A percentile compares a stretch with the other conserved stretches of the same genome.
Evolutionary conservation across 331 rosid genomes (phyloP).

Genomic region (Telfairia occidentalis): DNA sequence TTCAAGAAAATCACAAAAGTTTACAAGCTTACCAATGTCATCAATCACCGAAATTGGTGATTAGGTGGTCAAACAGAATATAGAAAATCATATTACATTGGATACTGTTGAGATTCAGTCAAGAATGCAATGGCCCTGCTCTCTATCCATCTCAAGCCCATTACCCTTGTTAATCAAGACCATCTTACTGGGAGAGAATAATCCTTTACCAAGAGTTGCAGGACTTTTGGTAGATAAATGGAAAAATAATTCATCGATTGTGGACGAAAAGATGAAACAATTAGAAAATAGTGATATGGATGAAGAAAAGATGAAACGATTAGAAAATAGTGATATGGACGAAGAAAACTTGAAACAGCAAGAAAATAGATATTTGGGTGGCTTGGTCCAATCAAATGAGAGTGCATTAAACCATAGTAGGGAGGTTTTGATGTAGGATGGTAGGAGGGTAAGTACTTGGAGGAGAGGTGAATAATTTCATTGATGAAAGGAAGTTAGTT

Average conservation of each 20-base stretch:
- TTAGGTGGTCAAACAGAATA: background rate
- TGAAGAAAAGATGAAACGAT: too few relatives aligned
- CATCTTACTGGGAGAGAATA: too few relatives aligned
- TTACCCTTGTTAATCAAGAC: too few relatives aligned
- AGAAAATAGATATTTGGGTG: background rate
- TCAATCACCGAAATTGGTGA: background rate
- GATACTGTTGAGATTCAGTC: too few relatives aligned
- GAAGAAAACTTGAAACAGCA: background rate
- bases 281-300: background rate
- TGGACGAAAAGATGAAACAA: too few relatives aligned
- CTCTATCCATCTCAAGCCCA: too few relatives aligned
- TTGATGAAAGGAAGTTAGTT: too few relatives aligned
- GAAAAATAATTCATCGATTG: background rate
- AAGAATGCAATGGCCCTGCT: too few relatives aligned
- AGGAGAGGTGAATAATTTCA: too few relatives aligned
- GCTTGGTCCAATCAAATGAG: background rate
- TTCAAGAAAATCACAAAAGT: background rate
- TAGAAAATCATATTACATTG: too few relatives aligned
- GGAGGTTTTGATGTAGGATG: too few relatives aligned
- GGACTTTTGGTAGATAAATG: background rate
- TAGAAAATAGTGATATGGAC: background rate
- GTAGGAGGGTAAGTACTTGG: too few relatives aligned
- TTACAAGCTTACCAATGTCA: background rate
- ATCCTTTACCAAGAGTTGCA: background rate
- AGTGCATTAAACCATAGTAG: background rate